Evolutionary conservation across 164 flowering plant genomes (phyloP), one percentile per base, ranked within the genome.

Genomic region (Sedum album): DNA sequence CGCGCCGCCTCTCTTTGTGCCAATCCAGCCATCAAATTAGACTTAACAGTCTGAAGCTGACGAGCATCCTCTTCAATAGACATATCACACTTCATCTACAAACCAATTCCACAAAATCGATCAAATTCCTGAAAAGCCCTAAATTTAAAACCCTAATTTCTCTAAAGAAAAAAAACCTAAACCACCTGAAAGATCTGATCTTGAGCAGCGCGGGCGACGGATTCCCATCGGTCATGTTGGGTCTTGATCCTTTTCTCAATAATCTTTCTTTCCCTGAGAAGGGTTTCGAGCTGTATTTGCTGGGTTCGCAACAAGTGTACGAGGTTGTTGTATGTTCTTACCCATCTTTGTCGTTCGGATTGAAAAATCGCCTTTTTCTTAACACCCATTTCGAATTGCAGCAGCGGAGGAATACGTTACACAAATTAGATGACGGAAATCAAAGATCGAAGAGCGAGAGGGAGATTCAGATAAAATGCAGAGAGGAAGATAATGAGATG

Each of bases 31-130:
- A 79, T 5, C 55, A 83, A 61, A 38, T 86, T 82, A 1, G 77
- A 65, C 73, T 85, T 85, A 0, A 77, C 71, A 1, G 75, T 74
- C 57, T 82, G 82, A 38, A 87, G 65, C 41, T 38, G 36, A 14
- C 67, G 48, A 17, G 20, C 73, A 85, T 79, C 73, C 30, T 79
- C 79, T 70, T 74, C 74, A 21, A 72, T 60, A 6, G 10, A 13
- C 33, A 81, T 53, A 25, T 73, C 74, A 44, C 64, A 71, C 60
- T 82, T 76, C 82, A 85, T 76, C 97, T 88, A 68, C 77, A 68
- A 68, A 39, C 17, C 55, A 60, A 44, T 60, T 67, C 31, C 48
- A 10, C 31, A 21, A 9, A 31, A 75, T 35, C 38, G 7, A 35
- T 35, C 38, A 35, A 73, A 53, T 23, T 53, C 60, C 28, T 9